Evolutionary conservation across 1,284 basidiomycete species (phyloP), one percentile per base, ranked within the genome.

Genomic region (Coniophora puteana): DNA sequence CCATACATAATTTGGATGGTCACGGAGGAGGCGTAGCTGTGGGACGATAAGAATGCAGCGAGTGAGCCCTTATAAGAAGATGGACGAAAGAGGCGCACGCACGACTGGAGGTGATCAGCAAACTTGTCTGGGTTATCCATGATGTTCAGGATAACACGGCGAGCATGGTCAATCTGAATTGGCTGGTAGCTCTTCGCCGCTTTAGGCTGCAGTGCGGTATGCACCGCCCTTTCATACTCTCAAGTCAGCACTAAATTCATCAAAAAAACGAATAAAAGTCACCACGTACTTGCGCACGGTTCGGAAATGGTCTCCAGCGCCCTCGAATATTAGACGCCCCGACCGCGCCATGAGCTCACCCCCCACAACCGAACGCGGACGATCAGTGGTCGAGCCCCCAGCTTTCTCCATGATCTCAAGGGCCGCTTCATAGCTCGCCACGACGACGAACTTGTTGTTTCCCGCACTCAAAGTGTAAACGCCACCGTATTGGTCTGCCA

Each of bases 321-420:
- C 59, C 2, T 58, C 48, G 4, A 65, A 51, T 30, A 63, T 49
- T 53, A 64, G 50, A 0, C 59, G 53, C 12, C 62, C 33, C 16
- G 59, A 62, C 6, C 54, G 43, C 1, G 61, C 61, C 40, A 65
- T 2, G 0, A 72, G 69, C 31, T 76, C 72, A 5, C 70, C 68
- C 1, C 67, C 76, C 3, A 74, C 65, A 8, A 78, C 69, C 4
- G 63, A 66, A 1, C 54, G 51, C 1, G 76, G 77, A 18, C 77
- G 53, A 48, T 80, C 76, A 0, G 67, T 67, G 13, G 72, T 62
- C 5, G 50, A 51, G 0, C 68, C 69, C 0, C 74, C 74, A 40
- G 77, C 67, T 46, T 74, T 73, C 54, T 79, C 77, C 66, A 80
- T 65, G 40, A 79, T 66, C 7, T 76, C 71, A 1, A 72, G 62